phyloP scores from a whole-genome alignment of 2,329 filamentous ascomycete genomes.

The Ophiostoma piceae region DNA sequence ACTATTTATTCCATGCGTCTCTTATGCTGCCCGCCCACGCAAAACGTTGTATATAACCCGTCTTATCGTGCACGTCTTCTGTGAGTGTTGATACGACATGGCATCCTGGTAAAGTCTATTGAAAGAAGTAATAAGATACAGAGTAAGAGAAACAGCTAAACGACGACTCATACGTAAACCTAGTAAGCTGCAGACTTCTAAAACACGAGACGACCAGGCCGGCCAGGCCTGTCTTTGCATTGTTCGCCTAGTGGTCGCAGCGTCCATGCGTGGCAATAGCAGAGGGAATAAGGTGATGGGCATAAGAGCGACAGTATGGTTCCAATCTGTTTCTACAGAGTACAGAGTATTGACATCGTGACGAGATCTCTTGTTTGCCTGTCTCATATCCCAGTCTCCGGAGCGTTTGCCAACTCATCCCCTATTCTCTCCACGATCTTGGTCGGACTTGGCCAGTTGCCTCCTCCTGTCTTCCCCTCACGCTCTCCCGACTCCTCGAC shows the following conservation, averaged over 20 bases:
- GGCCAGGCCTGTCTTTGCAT: not conserved
- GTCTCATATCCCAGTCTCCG: not conserved
- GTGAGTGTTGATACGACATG: not conserved
- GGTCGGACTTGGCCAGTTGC: not conserved
- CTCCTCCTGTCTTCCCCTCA: not conserved
- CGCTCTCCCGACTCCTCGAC: not conserved
- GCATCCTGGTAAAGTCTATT: not conserved
- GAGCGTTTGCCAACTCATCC: slow-evolving; percentile 2
- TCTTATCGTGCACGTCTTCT: slow-evolving; percentile 11
- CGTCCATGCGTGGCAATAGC: not conserved
- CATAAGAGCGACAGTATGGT: not conserved
- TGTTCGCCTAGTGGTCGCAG: not conserved
- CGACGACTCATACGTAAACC: slow-evolving; percentile 1
- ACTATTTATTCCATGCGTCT: slow-evolving; percentile 9
- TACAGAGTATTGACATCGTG: no score
- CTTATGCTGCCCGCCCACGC: not conserved
- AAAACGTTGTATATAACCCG: not conserved
- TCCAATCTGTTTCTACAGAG: no score
- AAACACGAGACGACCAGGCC: not conserved
- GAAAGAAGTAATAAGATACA: not conserved
- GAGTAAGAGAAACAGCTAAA: not conserved
- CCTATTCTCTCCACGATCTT: not conserved
- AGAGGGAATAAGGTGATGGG: not conserved
- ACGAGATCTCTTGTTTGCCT: no score
- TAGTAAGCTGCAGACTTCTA: not conserved